Percentiles rank a stretch among this genome's conserved stretches.
phyloP scores from a whole-genome alignment of 106 monocot species.

The Dendrobium chrysotoxum region DNA sequence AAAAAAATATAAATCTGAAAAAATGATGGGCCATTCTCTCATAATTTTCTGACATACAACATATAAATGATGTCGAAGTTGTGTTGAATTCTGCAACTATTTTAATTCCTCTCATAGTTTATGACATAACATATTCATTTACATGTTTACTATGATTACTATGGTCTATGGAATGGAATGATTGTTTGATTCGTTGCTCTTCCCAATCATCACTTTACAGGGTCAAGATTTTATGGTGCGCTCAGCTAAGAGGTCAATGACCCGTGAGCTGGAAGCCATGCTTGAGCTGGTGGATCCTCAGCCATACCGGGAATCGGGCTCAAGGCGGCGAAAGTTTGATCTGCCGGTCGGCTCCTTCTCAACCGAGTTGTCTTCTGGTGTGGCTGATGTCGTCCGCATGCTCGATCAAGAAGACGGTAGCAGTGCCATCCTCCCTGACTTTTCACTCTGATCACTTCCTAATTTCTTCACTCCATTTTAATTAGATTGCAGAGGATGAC shows the following conservation, averaged over 20 bases:
- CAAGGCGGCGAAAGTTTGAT: slow-evolving; percentile 5
- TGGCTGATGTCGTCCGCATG: slow-evolving; percentile 9
- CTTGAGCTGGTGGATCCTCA: slow-evolving; percentile 9
- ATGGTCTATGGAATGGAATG: neutral
- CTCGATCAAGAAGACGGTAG: slow-evolving; percentile 11
- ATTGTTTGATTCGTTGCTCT: neutral
- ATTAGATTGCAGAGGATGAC: too few species aligned
- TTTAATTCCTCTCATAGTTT: too few species aligned
- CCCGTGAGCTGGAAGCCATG: slow-evolving; percentile 6
- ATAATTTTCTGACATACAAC: too few species aligned
- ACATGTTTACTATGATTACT: too few species aligned
- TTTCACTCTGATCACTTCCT: neutral
- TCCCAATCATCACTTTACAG: neutral
- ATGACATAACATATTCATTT: too few species aligned
- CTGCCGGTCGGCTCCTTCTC: slow-evolving; percentile 1
- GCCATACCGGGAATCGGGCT: neutral
- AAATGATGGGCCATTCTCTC: too few species aligned
- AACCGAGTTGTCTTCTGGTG: slow-evolving; percentile 5
- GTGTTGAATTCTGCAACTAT: too few species aligned
- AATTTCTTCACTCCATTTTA: neutral
- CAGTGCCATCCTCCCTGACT: neutral
- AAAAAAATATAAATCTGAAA: too few species aligned
- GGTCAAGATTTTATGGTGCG: neutral
- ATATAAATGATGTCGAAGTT: too few species aligned
- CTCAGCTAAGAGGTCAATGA: slow-evolving; percentile 11